Conservation (phyloP, 1,139 yeast species). For the Torulaspora globosa region DNA sequence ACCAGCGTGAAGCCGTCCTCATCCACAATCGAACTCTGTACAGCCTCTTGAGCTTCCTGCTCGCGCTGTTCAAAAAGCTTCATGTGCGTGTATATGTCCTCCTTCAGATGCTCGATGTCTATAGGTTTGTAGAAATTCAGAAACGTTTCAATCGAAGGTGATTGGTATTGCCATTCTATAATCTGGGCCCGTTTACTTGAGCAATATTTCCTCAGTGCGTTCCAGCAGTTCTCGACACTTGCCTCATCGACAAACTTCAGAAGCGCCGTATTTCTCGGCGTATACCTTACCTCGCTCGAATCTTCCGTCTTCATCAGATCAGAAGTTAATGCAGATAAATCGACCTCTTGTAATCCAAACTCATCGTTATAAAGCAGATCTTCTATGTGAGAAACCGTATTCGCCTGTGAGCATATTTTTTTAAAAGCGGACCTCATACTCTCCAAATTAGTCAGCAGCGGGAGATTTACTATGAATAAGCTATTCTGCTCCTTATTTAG, state of each 20-base stretch:
- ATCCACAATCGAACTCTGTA: conserved; percentile 64
- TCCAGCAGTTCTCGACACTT: conserved; percentile 63
- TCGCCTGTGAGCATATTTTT: conserved; percentile 45
- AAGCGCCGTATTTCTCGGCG: conserved; percentile 72
- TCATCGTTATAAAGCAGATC: conserved; percentile 35
- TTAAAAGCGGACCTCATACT: conserved; percentile 57
- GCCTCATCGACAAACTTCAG: conserved; percentile 72
- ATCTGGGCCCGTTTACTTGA: conserved; percentile 22
- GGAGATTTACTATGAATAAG: conserved; percentile 73
- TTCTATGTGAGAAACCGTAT: conserved; percentile 36
- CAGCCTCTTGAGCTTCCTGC: conserved; percentile 55
- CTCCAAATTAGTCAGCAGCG: conserved; percentile 53
- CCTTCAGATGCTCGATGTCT: conserved; percentile 34
- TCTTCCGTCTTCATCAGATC: conserved; percentile 46
- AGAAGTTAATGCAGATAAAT: conserved; percentile 57
- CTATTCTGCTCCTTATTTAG: conserved; percentile 41
- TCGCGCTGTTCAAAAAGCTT: conserved; percentile 69
- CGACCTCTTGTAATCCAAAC: conserved; percentile 48
- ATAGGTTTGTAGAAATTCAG: conserved; percentile 36
- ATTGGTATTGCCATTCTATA: conserved; percentile 34
- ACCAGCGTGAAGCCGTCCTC: conserved; percentile 93
- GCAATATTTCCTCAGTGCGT: conserved; percentile 53
- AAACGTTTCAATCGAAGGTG: conserved; percentile 34
- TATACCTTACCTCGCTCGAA: conserved; percentile 37
- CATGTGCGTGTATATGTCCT: conserved; percentile 41